Percentiles rank a stretch among this genome's conserved stretches.
These are phyloP conservation scores for Pseudogymnoascus pannorum DNA, from an alignment of 2,329 filamentous ascomycete species.

Conservation along the genomic window DNA sequence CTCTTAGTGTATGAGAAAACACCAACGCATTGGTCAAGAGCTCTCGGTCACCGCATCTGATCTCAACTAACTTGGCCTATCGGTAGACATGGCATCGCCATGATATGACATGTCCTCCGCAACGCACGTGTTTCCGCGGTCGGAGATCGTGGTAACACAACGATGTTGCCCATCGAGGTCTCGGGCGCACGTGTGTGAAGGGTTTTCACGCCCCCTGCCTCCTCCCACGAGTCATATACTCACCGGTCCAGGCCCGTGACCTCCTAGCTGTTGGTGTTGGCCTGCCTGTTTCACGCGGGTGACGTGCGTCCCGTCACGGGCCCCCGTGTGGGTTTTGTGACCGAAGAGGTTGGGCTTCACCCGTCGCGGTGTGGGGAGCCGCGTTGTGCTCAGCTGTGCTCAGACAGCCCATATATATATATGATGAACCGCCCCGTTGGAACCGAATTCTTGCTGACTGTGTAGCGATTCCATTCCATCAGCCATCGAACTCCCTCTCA, in stretches of 20 bases:
- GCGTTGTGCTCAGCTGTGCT: not conserved
- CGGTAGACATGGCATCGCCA: not conserved
- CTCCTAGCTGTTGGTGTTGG: not conserved
- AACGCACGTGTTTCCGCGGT: not conserved
- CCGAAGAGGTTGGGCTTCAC: not conserved
- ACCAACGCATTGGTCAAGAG: not conserved
- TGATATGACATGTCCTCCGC: not conserved
- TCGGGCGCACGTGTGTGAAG: not conserved
- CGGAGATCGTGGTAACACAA: conserved; percentile 2
- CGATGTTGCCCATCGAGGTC: not conserved
- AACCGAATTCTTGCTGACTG: not conserved
- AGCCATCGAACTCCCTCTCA: not conserved
- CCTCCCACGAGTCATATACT: not conserved
- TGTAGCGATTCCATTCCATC: not conserved
- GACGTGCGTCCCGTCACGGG: not conserved
- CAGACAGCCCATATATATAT: not conserved
- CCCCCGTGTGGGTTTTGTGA: not conserved
- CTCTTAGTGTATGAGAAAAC: not conserved
- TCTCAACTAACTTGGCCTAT: not conserved
- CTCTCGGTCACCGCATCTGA: not conserved
- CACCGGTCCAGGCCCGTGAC: not conserved
- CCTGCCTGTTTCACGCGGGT: not conserved
- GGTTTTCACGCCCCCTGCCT: not conserved
- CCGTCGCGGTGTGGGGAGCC: not conserved
- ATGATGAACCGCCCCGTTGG: not conserved